phyloP scores from a whole-genome alignment of 345 rosid species.

The Salix brachista region DNA sequence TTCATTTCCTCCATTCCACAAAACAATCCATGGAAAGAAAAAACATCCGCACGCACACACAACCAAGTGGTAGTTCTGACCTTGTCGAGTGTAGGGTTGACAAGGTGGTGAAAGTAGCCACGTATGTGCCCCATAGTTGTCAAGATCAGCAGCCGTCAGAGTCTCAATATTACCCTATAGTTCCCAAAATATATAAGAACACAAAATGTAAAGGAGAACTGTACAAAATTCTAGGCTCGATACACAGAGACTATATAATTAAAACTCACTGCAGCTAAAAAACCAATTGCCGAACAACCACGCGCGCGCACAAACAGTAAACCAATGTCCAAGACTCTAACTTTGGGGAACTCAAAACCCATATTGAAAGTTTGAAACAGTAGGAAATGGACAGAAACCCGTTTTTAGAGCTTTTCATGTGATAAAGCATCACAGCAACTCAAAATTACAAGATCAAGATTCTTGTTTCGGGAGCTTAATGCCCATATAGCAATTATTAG shows the following conservation, averaged over 20 bases:
- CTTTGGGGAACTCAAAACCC: too few relatives aligned
- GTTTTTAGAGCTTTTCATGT: too few relatives aligned
- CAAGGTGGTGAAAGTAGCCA: conserved; percentile 99
- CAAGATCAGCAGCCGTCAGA: conserved; percentile 67
- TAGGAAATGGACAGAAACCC: too few relatives aligned
- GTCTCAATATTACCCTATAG: conserved; percentile 83
- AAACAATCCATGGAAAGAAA: background rate
- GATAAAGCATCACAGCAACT: too few relatives aligned
- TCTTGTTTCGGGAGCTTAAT: too few relatives aligned
- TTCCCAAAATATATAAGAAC: conserved; percentile 5
- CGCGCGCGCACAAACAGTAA: too few relatives aligned
- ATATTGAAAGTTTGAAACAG: too few relatives aligned
- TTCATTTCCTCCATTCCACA: conserved; percentile 5
- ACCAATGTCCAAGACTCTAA: too few relatives aligned
- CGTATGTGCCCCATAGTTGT: conserved; percentile 62
- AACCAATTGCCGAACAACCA: too few relatives aligned
- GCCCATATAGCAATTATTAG: too few relatives aligned
- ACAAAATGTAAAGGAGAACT: background rate
- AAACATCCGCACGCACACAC: background rate
- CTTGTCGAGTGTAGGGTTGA: conserved; percentile 97
- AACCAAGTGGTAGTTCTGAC: conserved; percentile 25
- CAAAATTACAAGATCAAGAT: too few relatives aligned
- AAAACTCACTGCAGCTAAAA: background rate
- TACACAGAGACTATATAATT: background rate
- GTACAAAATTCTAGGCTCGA: background rate